Conservation (phyloP, 306 rosid species). For the Fagus crenata region DNA sequence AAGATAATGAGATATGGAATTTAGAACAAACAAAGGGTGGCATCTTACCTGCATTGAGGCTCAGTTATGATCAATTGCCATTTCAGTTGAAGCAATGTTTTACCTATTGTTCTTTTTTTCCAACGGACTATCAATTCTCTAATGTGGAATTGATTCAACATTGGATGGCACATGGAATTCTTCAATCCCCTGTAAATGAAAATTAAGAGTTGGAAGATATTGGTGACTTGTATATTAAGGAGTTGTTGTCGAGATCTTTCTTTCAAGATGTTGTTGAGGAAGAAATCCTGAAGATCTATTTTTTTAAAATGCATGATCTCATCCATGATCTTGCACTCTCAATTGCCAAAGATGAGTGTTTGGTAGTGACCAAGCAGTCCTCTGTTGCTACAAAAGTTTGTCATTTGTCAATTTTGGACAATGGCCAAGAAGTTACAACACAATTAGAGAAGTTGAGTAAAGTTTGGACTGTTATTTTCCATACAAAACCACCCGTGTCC, state of each 20-base stretch:
- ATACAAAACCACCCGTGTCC: too few species aligned
- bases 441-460: background rate
- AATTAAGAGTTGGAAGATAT: constrained; percentile 7
- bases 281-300: background rate
- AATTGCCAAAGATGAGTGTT: constrained; percentile 22
- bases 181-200: constrained; percentile 4
- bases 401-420: constrained; percentile 11
- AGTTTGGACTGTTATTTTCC: constrained; percentile 22
- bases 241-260: constrained; percentile 32
- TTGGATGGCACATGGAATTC: constrained; percentile 43
- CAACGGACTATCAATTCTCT: background rate
- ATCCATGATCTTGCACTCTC: constrained; percentile 31
- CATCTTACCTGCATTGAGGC: constrained; percentile 30
- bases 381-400: background rate
- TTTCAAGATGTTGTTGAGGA: constrained; percentile 20
- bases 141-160: background rate
- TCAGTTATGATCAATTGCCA: constrained; percentile 42
- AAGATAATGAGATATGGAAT: constrained; percentile 40
- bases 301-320: constrained; percentile 27
- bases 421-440: background rate
- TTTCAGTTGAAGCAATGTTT: constrained; percentile 37
- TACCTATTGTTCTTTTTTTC: constrained; percentile 27
- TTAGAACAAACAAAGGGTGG: constrained; percentile 7
- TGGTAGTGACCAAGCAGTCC: background rate
- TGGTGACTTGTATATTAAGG: constrained; percentile 19